Conservation (phyloP, 2,329 filamentous ascomycete species). For the Xylariaceae sp. region DNA sequence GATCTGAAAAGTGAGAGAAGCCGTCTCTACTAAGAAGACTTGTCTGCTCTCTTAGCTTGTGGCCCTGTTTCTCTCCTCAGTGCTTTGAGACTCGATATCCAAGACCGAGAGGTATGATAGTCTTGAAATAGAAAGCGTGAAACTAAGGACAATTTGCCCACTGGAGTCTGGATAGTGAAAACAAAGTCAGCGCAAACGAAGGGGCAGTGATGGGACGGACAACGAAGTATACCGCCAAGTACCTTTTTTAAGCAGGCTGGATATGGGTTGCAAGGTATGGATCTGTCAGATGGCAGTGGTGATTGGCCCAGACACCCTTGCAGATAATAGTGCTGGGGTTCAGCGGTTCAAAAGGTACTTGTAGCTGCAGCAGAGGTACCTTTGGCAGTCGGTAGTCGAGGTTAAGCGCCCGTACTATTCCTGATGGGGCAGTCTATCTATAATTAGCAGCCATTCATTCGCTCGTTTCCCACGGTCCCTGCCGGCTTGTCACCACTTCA, state of each 20-base stretch:
- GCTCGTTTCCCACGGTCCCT: conserved; percentile 6
- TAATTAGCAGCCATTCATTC: conserved; percentile 30
- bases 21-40: not conserved
- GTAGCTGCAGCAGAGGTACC: not conserved
- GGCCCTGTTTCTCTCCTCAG: not conserved
- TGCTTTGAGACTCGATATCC: not conserved
- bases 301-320: conserved; percentile 20
- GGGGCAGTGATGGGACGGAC: no score
- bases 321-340: conserved; percentile 6
- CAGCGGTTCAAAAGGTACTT: conserved; percentile 9
- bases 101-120: no score
- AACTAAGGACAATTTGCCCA: not conserved
- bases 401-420: conserved; percentile 30
- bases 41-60: not conserved
- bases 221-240: not conserved
- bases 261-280: not conserved
- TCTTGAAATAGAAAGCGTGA: no score
- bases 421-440: no score
- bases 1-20: conserved; percentile 4
- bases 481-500: not conserved
- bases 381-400: conserved; percentile 3
- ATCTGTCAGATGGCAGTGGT: conserved; percentile 6
- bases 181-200: no score
- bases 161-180: not conserved
- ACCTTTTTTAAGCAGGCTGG: not conserved